These are phyloP conservation scores for Wickerhamomyces canadensis DNA, from an alignment of 805 yeast species.

Conservation along the genomic window DNA sequence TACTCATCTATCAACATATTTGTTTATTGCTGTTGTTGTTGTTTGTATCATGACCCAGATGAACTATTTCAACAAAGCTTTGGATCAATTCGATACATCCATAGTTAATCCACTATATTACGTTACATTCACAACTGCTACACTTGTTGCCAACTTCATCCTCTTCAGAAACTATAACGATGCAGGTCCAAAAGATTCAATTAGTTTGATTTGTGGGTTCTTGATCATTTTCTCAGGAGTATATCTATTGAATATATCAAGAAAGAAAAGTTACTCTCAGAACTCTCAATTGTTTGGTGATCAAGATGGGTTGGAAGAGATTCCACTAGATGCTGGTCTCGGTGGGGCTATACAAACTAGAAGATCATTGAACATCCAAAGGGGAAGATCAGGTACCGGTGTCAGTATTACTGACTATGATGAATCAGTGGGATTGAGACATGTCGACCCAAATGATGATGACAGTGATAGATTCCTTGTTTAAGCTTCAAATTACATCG, in stretches of 20 bases:
- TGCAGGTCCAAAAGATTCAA: constrained; percentile 69
- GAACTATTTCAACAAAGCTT: constrained; percentile 91
- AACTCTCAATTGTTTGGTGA: constrained; percentile 28
- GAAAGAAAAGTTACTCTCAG: constrained; percentile 53
- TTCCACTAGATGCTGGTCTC: constrained; percentile 80
- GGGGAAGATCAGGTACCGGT: constrained; percentile 28
- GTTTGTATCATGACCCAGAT: constrained; percentile 84
- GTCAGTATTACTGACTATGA: constrained; percentile 38
- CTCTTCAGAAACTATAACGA: constrained; percentile 85
- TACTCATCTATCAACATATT: constrained; percentile 75
- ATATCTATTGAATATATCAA: constrained; percentile 70
- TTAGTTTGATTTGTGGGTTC: constrained; percentile 80
- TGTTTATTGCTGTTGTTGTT: constrained; percentile 71
- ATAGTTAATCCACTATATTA: constrained; percentile 88
- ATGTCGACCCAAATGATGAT: constrained; percentile 41
- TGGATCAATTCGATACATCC: constrained; percentile 89
- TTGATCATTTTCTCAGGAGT: constrained; percentile 85
- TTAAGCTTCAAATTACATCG: constrained; percentile 1
- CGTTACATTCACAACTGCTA: constrained; percentile 86
- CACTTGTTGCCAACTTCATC: constrained; percentile 80
- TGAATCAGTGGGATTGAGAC: constrained; percentile 48
- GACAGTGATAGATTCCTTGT: constrained; percentile 32
- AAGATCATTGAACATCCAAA: constrained; percentile 64
- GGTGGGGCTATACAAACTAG: constrained; percentile 75
- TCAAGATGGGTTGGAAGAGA: constrained; percentile 56